phyloP scores from a whole-genome alignment of 2,329 filamentous ascomycete genomes.

The Penicillium occitanis region DNA sequence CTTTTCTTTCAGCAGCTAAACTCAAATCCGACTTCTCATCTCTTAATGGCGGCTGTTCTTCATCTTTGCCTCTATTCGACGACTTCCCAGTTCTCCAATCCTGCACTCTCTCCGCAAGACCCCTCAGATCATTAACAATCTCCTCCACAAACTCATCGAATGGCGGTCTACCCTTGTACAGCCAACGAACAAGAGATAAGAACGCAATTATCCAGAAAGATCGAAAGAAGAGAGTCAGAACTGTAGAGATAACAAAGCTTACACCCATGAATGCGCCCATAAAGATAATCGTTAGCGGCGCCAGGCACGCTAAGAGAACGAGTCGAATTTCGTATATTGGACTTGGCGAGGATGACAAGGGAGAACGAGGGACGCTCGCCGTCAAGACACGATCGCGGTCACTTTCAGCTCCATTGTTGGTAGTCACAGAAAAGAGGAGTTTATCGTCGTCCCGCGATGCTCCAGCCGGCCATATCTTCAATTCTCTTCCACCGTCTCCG shows the following conservation, averaged over 20 bases:
- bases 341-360: constrained; percentile 14
- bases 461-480: constrained; percentile 12
- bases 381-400: background rate
- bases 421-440: constrained; percentile 8
- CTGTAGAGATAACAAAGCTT: background rate
- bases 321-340: constrained; percentile 5
- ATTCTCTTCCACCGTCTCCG: background rate
- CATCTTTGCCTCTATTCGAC: constrained; percentile 2
- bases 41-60: background rate
- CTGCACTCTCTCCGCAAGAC: background rate
- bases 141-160: constrained; percentile 4
- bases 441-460: background rate
- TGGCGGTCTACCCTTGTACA: constrained; percentile 16
- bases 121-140: background rate
- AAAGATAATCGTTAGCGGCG: constrained; percentile 11
- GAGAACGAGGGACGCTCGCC: constrained; percentile 9
- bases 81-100: background rate
- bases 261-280: background rate
- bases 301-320: background rate
- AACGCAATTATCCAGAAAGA: constrained; percentile 4
- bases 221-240: background rate
- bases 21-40: background rate
- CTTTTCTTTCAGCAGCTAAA: background rate
- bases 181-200: constrained; percentile 3
- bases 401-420: background rate